phyloP scores from a whole-genome alignment of 768 basidiomycete genomes.

The Leccinum barrowsii region DNA sequence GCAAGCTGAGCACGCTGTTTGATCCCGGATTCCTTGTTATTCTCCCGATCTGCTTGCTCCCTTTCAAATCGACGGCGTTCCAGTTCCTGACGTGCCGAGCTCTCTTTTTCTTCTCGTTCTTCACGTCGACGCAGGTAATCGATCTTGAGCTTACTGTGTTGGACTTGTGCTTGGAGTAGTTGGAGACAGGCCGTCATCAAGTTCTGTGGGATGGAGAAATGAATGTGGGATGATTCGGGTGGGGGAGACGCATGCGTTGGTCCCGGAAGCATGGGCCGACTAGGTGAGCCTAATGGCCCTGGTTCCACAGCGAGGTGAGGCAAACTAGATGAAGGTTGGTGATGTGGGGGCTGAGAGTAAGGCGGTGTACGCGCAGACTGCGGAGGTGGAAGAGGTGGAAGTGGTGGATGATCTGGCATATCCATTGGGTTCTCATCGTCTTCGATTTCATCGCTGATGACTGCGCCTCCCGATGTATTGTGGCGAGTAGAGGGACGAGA shows the following conservation, averaged over 20 bases:
- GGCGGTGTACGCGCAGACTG: conserved; percentile 20
- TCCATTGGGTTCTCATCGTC: conserved; percentile 52
- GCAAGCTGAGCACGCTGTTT: conserved; percentile 67
- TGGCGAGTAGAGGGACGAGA: conserved; percentile 46
- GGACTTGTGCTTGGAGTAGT: conserved; percentile 62
- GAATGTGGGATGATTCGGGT: conserved; percentile 41
- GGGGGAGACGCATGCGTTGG: conserved; percentile 15
- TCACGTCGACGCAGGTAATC: conserved; percentile 66
- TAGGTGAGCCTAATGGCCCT: conserved; percentile 17
- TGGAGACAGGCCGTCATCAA: conserved; percentile 57
- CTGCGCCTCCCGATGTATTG: conserved; percentile 25
- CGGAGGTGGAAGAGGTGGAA: conserved; percentile 24
- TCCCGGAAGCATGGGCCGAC: conserved; percentile 10
- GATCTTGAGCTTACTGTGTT: conserved; percentile 66
- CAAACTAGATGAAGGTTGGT: conserved; percentile 10
- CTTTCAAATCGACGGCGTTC: conserved; percentile 53
- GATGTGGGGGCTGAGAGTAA: conserved; percentile 18
- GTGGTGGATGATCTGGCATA: conserved; percentile 32
- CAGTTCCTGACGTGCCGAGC: conserved; percentile 44
- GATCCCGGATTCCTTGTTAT: conserved; percentile 46
- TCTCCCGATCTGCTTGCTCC: conserved; percentile 55
- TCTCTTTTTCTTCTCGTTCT: conserved; percentile 66
- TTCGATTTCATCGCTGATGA: conserved; percentile 43
- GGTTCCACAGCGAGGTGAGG: conserved; percentile 20
- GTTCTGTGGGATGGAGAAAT: conserved; percentile 52